These are phyloP conservation scores for Stemphylium vesicarium DNA, from an alignment of 2,329 filamentous ascomycete species.

Conservation along the genomic window DNA sequence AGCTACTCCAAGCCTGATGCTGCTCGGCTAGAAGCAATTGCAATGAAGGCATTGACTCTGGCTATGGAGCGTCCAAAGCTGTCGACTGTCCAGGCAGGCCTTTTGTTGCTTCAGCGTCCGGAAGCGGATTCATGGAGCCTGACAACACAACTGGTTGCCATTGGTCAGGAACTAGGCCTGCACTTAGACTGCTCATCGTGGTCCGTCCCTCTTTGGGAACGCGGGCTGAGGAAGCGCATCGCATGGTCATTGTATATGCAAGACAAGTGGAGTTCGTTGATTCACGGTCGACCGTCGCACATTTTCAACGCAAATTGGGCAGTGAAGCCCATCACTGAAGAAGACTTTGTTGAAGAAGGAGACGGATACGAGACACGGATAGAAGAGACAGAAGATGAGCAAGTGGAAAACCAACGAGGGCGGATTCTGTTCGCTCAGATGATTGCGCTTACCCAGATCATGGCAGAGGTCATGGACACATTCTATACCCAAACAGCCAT, in stretches of 20 bases:
- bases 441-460: slow-evolving; percentile 75
- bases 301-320: slow-evolving; percentile 76
- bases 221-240: slow-evolving; percentile 80
- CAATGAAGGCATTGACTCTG: slow-evolving; percentile 73
- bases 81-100: slow-evolving; percentile 77
- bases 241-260: slow-evolving; percentile 95
- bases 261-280: slow-evolving; percentile 87
- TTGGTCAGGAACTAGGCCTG: slow-evolving; percentile 84
- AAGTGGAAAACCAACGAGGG: slow-evolving; percentile 69
- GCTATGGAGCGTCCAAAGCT: slow-evolving; percentile 83
- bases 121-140: slow-evolving; percentile 82
- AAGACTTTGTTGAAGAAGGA: slow-evolving; percentile 73
- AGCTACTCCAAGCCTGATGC: slow-evolving; percentile 72
- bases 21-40: slow-evolving; percentile 74
- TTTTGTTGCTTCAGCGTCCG: slow-evolving; percentile 75
- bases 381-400: slow-evolving; percentile 61
- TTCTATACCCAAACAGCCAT: slow-evolving; percentile 83
- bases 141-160: slow-evolving; percentile 85
- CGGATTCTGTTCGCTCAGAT: slow-evolving; percentile 76
- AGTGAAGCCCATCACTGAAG: slow-evolving; percentile 67
- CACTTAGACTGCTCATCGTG: slow-evolving; percentile 86
- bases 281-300: slow-evolving; percentile 85
- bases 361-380: slow-evolving; percentile 59
- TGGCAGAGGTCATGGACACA: slow-evolving; percentile 80
- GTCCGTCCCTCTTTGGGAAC: slow-evolving; percentile 89